Base-by-base conservation (phyloP, 352 stramenopile genomes). In the Halophytophthora polymorphica region DNA sequence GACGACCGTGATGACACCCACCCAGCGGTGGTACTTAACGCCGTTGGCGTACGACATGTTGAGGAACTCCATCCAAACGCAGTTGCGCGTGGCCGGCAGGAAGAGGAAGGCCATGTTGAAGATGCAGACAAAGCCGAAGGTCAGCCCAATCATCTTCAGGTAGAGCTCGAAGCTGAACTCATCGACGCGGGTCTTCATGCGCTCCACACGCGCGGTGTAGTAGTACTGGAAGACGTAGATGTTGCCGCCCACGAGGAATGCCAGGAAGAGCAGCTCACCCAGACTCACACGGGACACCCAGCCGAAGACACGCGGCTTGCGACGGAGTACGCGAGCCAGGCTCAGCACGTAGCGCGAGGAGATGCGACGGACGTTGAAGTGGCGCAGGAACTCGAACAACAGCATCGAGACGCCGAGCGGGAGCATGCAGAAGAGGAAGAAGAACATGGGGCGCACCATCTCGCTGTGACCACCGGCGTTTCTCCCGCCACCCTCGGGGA, bases 51-150 rank as follows among this genome's bases (percentile, higher is more conserved):
- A 82, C 38, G 71, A 80, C 23, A 82, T 73, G 38, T 74, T 77
- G 58, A 84, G 57, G 13, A 77, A 76, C 25, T 82, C 68, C 67
- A 82, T 80, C 73, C 73, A 84, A 4, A 66, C 68, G 42, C 71
- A 66, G 39, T 82, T 76, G 2, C 68, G 56, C 8, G 70, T 82
- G 0, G 57, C 56, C 2, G 63, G 69, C 0, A 84, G 47, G 38
- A 78, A 76, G 2, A 84, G 53, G 50, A 82, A 82, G 1, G 62
- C 62, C 62, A 82, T 59, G 59, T 82, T 82, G 59, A 54, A 80
- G 1, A 80, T 19, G 33, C 65, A 71, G n/a, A 55, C 61, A 45
- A 67, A 77, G 42, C 65, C 68, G 3, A 77, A 60, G 3, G 52
- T 64, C 41, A 73, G 41, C 1, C 41, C 52, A 14, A 74, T 48